Conservation (phyloP, 148 eudicot genomes). For the Mesembryanthemum crystallinum region DNA sequence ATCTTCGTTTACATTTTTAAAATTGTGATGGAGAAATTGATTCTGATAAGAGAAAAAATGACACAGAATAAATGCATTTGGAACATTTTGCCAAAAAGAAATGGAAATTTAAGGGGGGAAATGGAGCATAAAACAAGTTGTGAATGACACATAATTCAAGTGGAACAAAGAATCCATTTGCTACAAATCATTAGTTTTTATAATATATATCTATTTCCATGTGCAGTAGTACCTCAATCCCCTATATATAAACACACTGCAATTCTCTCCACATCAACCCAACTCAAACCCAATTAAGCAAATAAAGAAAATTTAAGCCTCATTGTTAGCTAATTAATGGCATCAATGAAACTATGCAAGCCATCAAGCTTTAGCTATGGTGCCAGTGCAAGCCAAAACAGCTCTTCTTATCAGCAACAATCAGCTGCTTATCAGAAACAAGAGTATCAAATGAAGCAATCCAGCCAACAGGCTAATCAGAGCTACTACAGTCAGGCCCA, state of each 20-base stretch:
- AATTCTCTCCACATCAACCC: not conserved
- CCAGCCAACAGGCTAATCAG: slow-evolving; percentile 4
- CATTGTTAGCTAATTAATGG: not conserved
- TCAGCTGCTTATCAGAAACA: slow-evolving; percentile 18
- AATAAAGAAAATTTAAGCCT: not conserved
- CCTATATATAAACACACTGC: slow-evolving; percentile 6
- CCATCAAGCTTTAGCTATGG: slow-evolving; percentile 17
- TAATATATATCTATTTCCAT: not conserved
- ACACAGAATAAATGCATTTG: slow-evolving; percentile 6
- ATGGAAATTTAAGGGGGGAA: not conserved
- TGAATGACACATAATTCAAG: not conserved
- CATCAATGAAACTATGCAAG: slow-evolving; percentile 28
- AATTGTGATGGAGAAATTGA: not conserved
- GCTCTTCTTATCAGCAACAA: not conserved
- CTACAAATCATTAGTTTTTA: not conserved
- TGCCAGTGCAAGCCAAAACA: slow-evolving; percentile 19
- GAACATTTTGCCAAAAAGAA: not conserved
- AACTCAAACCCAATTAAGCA: not conserved
- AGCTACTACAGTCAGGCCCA: slow-evolving; percentile 8
- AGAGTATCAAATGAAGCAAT: slow-evolving; percentile 22
- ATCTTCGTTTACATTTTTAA: too few relatives aligned
- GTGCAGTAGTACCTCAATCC: not conserved
- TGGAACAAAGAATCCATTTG: slow-evolving; percentile 16
- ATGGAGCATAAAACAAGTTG: not conserved
- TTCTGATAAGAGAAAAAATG: not conserved